Evolutionary conservation across 495 filamentous ascomycete species (phyloP).

Genomic region (Penicillium silybi): DNA sequence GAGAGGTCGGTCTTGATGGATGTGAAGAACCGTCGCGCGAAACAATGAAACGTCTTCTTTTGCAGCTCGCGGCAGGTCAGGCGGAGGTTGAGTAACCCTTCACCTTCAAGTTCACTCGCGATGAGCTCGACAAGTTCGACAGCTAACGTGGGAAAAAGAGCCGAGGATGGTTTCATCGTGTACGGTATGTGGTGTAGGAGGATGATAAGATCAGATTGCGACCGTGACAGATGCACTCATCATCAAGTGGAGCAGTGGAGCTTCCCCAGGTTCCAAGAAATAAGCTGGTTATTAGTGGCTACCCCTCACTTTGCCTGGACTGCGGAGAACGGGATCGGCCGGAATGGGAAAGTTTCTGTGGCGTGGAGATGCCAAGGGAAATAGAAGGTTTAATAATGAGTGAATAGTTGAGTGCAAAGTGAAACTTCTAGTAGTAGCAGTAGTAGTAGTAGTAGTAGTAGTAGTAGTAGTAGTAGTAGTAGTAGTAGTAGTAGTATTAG

Average conservation of each 20-base stretch:
- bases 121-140: slow-evolving; percentile 28
- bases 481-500: no score
- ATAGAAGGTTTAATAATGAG: neutral
- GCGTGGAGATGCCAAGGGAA: neutral
- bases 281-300: neutral
- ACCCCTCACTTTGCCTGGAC: slow-evolving; percentile 18
- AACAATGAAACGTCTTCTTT: slow-evolving; percentile 26
- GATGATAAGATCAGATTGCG: neutral
- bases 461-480: no score
- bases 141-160: slow-evolving; percentile 9
- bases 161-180: neutral
- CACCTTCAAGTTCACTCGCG: slow-evolving; percentile 3
- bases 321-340: slow-evolving; percentile 5
- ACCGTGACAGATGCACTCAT: neutral
- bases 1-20: slow-evolving; percentile 26
- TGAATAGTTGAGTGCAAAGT: no score
- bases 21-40: slow-evolving; percentile 22
- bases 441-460: no score
- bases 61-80: slow-evolving; percentile 22
- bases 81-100: slow-evolving; percentile 17
- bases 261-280: slow-evolving; percentile 20
- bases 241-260: slow-evolving; percentile 11
- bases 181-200: neutral
- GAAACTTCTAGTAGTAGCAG: no score
- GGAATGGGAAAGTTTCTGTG: neutral